Base-by-base conservation (phyloP, 805 yeast species). In the Wickerhamiella lipophila region DNA sequence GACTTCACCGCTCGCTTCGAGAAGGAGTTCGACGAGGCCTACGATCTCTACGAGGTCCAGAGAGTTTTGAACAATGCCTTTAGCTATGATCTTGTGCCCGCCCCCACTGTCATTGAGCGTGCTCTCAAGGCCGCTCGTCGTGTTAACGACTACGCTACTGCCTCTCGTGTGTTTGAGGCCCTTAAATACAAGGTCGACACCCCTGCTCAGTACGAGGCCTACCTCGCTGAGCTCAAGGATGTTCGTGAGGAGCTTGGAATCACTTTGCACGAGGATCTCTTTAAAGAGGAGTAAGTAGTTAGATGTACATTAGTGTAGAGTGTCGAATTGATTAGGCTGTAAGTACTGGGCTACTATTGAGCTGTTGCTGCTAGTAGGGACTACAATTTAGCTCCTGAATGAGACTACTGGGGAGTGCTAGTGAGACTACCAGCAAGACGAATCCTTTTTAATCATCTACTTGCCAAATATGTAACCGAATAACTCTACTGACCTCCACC, bases 121-220 rank as follows among this genome's bases (percentile, higher is more conserved):
- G 98, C 98, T 44, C 76, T 92, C 65, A 80, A 84, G 72, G 98
- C 98, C 43, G 88, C 96, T 60, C 88, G 98, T 80, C 85, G 97
- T 73, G 97, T 92, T 58, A 86, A 92, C 71, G 98, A 92, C 73
- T 85, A 85, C 72, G 96, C 98, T 53, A 88, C 97, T 52, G 98
- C 98, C 50, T 92, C 87, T 59, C 84, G 98, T 73, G 95, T 94
- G 50, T 92, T 92, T 62, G 98, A 89, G 75, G 97, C 69, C 58
- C 78, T 92, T 67, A 85, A 83, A 69, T 85, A 79, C 79, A 92
- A 92, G 75, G 97, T 92, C 56, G 96, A 89, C 70, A 85, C 81
- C 73, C 79, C 77, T 66, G 82, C 81, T 59, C 97, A 92, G 73
- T 92, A 92, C 76, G 77, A 82, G 62, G 96, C 96, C 56, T 92